Percentiles rank a stretch among this genome's conserved stretches.
These are phyloP conservation scores for Striga hermonthica DNA, from an alignment of 305 asterid species.

Conservation along the genomic window DNA sequence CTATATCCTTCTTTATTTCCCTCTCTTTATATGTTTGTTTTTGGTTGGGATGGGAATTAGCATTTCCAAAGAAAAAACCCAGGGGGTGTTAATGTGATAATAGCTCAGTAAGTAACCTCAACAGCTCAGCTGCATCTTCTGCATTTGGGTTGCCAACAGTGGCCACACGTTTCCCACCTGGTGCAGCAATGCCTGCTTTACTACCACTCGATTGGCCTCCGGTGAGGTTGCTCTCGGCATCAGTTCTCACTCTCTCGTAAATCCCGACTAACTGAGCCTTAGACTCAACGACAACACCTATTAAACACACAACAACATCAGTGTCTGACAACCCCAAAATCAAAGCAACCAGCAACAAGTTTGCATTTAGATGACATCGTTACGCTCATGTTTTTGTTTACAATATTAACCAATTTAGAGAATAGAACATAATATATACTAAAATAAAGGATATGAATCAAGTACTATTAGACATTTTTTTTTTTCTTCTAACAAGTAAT, in stretches of 20 bases:
- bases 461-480: too few relatives aligned
- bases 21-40: not conserved
- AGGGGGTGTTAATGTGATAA: not conserved
- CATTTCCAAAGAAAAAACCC: not conserved
- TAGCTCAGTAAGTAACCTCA: slow-evolving; percentile 45
- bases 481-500: too few relatives aligned
- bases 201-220: slow-evolving; percentile 38
- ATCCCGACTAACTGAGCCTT: slow-evolving; percentile 78
- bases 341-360: not conserved
- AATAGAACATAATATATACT: not conserved
- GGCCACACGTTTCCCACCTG: slow-evolving; percentile 58
- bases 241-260: slow-evolving; percentile 93
- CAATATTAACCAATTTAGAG: not conserved
- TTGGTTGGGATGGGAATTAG: not conserved
- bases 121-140: slow-evolving; percentile 79
- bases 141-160: slow-evolving; percentile 59
- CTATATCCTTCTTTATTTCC: too few relatives aligned
- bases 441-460: too few relatives aligned
- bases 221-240: slow-evolving; percentile 43
- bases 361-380: not conserved
- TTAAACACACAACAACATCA: not conserved
- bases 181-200: slow-evolving; percentile 20
- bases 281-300: slow-evolving; percentile 80
- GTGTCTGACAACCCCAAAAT: not conserved
- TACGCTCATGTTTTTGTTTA: too few relatives aligned